Evolutionary conservation across 331 rosid species (phyloP).

Genomic region (Pyrus hybrid): DNA sequence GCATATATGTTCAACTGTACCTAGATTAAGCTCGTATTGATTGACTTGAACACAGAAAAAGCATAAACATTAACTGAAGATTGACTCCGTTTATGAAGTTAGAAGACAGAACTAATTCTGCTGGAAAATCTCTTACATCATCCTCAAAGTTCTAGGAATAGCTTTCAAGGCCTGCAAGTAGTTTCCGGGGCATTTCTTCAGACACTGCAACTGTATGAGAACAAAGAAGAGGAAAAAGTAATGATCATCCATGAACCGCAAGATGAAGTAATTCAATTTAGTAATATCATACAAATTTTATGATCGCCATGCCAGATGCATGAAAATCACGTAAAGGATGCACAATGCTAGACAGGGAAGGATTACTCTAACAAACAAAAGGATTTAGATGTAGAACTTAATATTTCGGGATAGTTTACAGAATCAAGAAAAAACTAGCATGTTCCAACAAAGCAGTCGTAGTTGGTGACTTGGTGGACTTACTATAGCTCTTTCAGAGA

Average conservation of each 20-base stretch:
- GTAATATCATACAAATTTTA: not conserved
- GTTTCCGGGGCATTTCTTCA: conserved; percentile 80
- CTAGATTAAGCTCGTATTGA: not conserved
- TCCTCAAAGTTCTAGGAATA: conserved; percentile 91
- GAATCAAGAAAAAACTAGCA: conserved; percentile 12
- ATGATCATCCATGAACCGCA: not conserved
- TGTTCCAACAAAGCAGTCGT: conserved; percentile 9
- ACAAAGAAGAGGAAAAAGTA: not conserved
- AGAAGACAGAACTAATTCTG: not conserved
- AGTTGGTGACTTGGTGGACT: conserved; percentile 22
- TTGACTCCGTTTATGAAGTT: not conserved
- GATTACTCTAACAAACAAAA: conserved; percentile 1
- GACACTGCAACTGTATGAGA: conserved; percentile 66
- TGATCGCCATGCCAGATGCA: not conserved
- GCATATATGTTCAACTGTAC: not conserved
- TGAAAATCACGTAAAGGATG: not conserved
- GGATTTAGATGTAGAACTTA: not conserved
- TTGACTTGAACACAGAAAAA: not conserved
- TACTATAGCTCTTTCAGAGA: conserved; percentile 91
- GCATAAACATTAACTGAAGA: not conserved
- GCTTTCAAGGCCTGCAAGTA: conserved; percentile 78
- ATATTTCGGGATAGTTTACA: not conserved
- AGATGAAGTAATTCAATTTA: not conserved
- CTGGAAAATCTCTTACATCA: conserved; percentile 66
- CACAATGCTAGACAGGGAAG: not conserved